Percentiles rank a stretch among this genome's conserved stretches.
Evolutionary conservation across 768 basidiomycete species (phyloP).

Genomic region (Lanmaoa rubissima): DNA sequence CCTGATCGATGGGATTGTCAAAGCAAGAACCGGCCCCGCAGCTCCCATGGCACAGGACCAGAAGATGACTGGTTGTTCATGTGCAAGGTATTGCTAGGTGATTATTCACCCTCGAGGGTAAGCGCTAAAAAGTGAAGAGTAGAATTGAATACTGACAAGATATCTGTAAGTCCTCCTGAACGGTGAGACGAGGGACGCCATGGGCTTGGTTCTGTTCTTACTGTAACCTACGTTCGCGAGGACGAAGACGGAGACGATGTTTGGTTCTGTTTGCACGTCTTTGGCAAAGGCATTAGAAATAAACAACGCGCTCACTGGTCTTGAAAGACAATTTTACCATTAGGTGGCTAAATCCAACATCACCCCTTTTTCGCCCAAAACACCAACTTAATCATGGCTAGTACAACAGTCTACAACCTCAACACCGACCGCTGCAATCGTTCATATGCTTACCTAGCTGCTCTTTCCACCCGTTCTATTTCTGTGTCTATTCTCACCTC

Average conservation of each 20-base stretch:
- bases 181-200: constrained; percentile 31
- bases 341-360: too few relatives aligned
- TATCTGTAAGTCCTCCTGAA: constrained; percentile 31
- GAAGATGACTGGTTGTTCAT: constrained; percentile 90
- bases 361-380: too few relatives aligned
- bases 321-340: too few relatives aligned
- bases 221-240: neutral
- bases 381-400: neutral
- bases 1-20: constrained; percentile 78
- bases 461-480: neutral
- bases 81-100: constrained; percentile 80
- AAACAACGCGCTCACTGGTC: constrained; percentile 10
- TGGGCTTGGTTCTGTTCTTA: constrained; percentile 5
- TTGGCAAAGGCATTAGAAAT: constrained; percentile 27
- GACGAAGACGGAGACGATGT: constrained; percentile 18
- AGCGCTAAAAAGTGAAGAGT: neutral
- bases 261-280: constrained; percentile 21
- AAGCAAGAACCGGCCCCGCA: constrained; percentile 71
- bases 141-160: constrained; percentile 16
- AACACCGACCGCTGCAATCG: constrained; percentile 26
- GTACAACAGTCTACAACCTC: constrained; percentile 8
- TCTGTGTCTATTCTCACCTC: constrained; percentile 1
- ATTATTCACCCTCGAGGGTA: neutral
- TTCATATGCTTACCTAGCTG: neutral
- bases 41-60: constrained; percentile 76